Evolutionary conservation across 345 rosid species (phyloP).

Genomic region (Salix exigua): DNA sequence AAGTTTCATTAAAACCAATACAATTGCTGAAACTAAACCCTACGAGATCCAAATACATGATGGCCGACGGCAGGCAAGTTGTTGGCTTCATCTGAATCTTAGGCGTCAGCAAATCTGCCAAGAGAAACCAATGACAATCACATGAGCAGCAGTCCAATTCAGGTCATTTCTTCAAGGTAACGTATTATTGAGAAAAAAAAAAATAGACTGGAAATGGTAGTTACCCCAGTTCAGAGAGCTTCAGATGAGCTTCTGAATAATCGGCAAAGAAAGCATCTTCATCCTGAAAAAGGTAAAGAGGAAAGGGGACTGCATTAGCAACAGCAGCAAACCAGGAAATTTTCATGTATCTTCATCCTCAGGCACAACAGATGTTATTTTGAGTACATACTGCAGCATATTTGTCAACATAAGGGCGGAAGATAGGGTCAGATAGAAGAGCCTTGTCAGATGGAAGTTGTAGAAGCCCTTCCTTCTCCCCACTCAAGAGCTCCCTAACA

Average conservation of each 20-base stretch:
- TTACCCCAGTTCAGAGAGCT: constrained; percentile 98
- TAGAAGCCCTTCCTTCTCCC: constrained; percentile 80
- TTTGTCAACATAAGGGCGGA: constrained; percentile 88
- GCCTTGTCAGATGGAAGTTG: constrained; percentile 81
- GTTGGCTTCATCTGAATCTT: constrained; percentile 15
- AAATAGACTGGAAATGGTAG: neutral
- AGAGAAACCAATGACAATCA: neutral
- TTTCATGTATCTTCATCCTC: too few relatives aligned
- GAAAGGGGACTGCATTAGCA: neutral
- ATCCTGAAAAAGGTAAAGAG: constrained; percentile 39
- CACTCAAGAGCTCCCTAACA: constrained; percentile 73
- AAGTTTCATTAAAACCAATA: neutral
- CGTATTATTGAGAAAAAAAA: too few relatives aligned
- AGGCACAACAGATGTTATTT: neutral
- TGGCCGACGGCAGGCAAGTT: neutral
- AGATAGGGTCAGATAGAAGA: constrained; percentile 72
- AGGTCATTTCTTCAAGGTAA: neutral
- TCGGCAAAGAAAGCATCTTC: constrained; percentile 92
- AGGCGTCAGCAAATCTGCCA: constrained; percentile 62
- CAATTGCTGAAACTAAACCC: neutral
- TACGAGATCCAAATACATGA: neutral
- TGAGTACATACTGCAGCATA: constrained; percentile 60
- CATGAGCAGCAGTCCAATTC: neutral
- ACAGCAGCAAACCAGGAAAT: neutral
- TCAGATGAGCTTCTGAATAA: constrained; percentile 72